Evolutionary conservation across 2,329 filamentous ascomycete species (phyloP).

Genomic region (Fusarium fracticaudum): DNA sequence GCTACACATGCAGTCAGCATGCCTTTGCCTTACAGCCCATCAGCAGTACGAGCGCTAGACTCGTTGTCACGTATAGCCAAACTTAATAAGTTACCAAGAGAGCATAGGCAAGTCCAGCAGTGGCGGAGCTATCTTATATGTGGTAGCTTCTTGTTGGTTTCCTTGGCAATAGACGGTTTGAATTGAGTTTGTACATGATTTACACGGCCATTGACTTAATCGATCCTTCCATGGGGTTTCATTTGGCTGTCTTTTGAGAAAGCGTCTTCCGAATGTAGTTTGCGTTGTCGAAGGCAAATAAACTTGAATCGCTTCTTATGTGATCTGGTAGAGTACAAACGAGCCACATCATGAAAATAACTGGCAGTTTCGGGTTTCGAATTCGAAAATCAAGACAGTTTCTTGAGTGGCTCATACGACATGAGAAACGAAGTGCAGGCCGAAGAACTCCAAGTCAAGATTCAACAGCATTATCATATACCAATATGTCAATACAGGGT

Average conservation of each 20-base stretch:
- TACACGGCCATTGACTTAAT: no score
- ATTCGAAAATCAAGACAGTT: not conserved
- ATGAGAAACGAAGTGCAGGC: not conserved
- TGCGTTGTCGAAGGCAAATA: no score
- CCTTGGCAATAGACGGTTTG: not conserved
- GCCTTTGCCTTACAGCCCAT: not conserved
- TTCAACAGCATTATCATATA: not conserved
- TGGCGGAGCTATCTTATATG: not conserved
- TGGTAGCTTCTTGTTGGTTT: not conserved
- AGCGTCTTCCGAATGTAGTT: no score
- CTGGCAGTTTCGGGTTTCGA: not conserved
- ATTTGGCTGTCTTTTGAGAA: no score
- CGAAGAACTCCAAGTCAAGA: not conserved
- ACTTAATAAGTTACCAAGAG: not conserved
- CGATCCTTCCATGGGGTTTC: no score
- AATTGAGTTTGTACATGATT: not conserved
- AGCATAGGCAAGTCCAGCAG: not conserved
- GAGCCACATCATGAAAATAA: not conserved
- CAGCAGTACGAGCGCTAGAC: not conserved
- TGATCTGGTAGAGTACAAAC: fast-evolving
- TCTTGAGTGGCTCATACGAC: not conserved
- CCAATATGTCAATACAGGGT: conserved; percentile 10
- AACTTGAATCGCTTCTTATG: no score
- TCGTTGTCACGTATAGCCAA: not conserved
- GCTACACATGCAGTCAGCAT: conserved; percentile 11